Conservation (phyloP, 305 asterid species). For the Fraxinus baroniana region DNA sequence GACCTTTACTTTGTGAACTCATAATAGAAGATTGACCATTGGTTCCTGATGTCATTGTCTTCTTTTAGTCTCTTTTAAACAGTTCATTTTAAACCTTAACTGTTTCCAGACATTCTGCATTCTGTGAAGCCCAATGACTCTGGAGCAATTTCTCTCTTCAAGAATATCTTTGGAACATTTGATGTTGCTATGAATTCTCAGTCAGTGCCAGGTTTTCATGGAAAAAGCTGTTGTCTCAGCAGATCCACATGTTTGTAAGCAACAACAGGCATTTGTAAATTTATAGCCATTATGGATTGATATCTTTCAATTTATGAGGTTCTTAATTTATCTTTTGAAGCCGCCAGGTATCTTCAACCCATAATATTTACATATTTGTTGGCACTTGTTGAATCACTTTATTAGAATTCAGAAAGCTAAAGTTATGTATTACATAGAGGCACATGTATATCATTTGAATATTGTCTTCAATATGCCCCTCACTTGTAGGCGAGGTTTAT, state of each 20-base stretch:
- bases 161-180: conserved; percentile 56
- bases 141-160: conserved; percentile 65
- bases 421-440: neutral
- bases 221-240: conserved; percentile 29
- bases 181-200: conserved; percentile 32
- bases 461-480: neutral
- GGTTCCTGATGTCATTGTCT: neutral
- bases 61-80: conserved; percentile 21
- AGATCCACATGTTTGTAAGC: conserved; percentile 75
- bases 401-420: neutral
- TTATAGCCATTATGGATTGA: conserved; percentile 9
- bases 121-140: conserved; percentile 54
- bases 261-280: conserved; percentile 18
- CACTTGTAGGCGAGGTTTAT: neutral
- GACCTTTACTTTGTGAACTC: neutral
- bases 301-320: neutral
- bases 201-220: conserved; percentile 38
- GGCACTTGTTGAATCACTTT: neutral
- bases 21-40: conserved; percentile 1
- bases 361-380: neutral
- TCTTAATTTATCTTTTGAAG: conserved; percentile 8
- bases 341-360: neutral
- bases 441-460: neutral
- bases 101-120: conserved; percentile 59
- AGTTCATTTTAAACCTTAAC: conserved; percentile 37